Evolutionary conservation across 2,329 filamentous ascomycete genomes (phyloP).

Genomic region (Talaromyces sp.): DNA sequence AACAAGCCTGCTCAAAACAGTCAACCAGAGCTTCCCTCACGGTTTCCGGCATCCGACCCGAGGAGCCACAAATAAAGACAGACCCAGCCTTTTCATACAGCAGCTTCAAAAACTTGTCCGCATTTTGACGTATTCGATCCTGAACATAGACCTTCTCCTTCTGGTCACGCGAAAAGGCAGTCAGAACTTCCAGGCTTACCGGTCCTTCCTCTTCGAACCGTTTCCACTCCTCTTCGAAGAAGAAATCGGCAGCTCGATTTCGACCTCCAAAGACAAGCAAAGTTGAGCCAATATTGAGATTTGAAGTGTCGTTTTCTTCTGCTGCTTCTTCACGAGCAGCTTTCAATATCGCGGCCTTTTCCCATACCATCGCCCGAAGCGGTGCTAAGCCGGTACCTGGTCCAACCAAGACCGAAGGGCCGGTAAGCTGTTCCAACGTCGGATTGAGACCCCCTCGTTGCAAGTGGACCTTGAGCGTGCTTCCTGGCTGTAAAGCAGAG

Average conservation of each 20-base stretch:
- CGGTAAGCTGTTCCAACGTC: constrained; percentile 40
- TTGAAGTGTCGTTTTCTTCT: constrained; percentile 21
- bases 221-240: constrained; percentile 73
- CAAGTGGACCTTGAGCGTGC: constrained; percentile 54
- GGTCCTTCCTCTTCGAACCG: constrained; percentile 29
- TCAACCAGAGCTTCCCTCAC: constrained; percentile 63
- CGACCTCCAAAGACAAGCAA: constrained; percentile 81
- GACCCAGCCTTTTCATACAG: constrained; percentile 48
- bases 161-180: constrained; percentile 68
- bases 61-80: constrained; percentile 49
- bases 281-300: constrained; percentile 34
- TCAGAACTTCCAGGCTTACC: constrained; percentile 49
- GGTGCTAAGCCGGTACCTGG: constrained; percentile 86
- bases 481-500: constrained; percentile 54
- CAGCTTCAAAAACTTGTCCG: constrained; percentile 44
- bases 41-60: constrained; percentile 65
- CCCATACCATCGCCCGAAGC: constrained; percentile 71
- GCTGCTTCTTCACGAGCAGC: constrained; percentile 24
- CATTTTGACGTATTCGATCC: constrained; percentile 51
- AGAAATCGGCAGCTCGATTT: constrained; percentile 68
- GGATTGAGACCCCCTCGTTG: constrained; percentile 48
- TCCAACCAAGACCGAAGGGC: constrained; percentile 69
- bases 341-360: constrained; percentile 49
- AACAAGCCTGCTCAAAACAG: constrained; percentile 43
- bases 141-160: constrained; percentile 62